These are phyloP conservation scores for Candida ulmi DNA, from an alignment of 805 yeast genomes.

Conservation along the genomic window DNA sequence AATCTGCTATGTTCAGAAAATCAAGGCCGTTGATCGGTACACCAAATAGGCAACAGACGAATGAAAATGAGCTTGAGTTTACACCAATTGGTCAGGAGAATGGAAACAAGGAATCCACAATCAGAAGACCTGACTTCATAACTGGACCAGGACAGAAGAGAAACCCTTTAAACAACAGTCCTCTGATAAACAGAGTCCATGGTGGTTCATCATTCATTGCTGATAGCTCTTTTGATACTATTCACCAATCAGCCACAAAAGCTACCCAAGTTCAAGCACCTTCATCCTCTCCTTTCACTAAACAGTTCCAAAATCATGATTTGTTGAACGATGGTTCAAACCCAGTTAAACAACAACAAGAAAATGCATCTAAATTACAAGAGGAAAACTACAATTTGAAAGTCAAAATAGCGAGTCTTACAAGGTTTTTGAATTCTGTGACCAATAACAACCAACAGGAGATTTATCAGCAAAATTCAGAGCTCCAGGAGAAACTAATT, in stretches of 20 bases:
- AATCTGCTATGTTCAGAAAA: not conserved
- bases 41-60: not conserved
- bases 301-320: slow-evolving; percentile 13
- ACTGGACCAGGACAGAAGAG: slow-evolving; percentile 3
- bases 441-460: slow-evolving; percentile 34
- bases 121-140: not conserved
- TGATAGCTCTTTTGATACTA: slow-evolving; percentile 18
- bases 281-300: slow-evolving; percentile 16
- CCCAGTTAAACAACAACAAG: slow-evolving; percentile 27
- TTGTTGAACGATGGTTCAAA: slow-evolving; percentile 22
- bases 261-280: not conserved
- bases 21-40: not conserved
- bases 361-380: slow-evolving; percentile 26
- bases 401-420: slow-evolving; percentile 36
- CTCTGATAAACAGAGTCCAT: slow-evolving; percentile 15
- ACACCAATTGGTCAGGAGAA: not conserved
- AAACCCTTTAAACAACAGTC: slow-evolving; percentile 14
- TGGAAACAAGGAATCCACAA: not conserved
- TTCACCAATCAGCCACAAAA: slow-evolving; percentile 10
- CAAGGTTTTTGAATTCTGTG: slow-evolving; percentile 31
- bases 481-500: slow-evolving; percentile 22
- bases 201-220: slow-evolving; percentile 24
- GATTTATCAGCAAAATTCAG: slow-evolving; percentile 32
- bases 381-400: slow-evolving; percentile 40
- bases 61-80: not conserved